phyloP scores from a whole-genome alignment of 805 yeast species.

The Spathaspora gorwiae region DNA sequence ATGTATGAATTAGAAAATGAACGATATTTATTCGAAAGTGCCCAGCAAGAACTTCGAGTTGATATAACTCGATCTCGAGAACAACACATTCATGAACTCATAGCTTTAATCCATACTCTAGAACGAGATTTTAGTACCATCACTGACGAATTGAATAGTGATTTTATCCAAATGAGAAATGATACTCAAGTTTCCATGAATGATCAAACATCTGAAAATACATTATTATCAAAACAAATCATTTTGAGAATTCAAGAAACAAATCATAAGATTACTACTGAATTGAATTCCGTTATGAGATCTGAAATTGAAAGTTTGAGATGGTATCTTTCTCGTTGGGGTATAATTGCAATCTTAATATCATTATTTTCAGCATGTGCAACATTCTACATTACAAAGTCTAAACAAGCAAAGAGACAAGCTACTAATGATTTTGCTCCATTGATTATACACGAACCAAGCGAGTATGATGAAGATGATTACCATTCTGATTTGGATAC shows the following conservation, averaged over 20 bases:
- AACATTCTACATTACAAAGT: conserved; percentile 46
- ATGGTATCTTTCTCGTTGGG: conserved; percentile 91
- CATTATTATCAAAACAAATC: conserved; percentile 64
- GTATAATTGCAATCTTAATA: conserved; percentile 68
- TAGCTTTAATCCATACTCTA: conserved; percentile 60
- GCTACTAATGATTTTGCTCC: conserved; percentile 32
- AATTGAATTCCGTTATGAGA: conserved; percentile 73
- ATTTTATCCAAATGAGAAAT: conserved; percentile 55
- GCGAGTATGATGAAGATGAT: conserved; percentile 46
- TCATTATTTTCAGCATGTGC: conserved; percentile 52
- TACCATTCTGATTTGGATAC: conserved; percentile 53
- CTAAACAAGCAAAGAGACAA: conserved; percentile 12
- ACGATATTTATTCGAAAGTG: conserved; percentile 83
- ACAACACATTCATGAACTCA: conserved; percentile 60
- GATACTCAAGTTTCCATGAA: conserved; percentile 79
- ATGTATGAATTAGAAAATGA: conserved; percentile 80
- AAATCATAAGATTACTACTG: conserved; percentile 78
- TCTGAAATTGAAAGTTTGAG: conserved; percentile 84
- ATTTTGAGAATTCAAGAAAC: conserved; percentile 74
- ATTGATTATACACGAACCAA: conserved; percentile 40
- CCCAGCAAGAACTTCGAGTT: conserved; percentile 78
- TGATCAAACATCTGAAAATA: conserved; percentile 82
- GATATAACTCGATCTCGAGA: conserved; percentile 75
- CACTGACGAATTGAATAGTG: conserved; percentile 69
- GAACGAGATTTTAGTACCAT: conserved; percentile 69